Base-by-base conservation (phyloP, 345 rosid species). In the Corchorus olitorius region DNA sequence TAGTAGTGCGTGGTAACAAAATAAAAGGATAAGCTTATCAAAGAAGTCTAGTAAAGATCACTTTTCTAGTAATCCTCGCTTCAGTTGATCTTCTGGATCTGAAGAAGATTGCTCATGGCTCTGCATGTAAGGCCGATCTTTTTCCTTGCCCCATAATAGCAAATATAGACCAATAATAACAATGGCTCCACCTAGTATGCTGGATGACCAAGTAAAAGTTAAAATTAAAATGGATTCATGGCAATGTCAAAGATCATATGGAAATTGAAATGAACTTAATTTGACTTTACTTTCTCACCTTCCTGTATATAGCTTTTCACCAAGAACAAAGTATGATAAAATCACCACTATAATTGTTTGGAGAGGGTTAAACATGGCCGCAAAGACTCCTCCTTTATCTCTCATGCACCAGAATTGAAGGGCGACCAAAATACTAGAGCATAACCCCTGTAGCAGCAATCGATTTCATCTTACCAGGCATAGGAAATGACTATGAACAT, bases 291-390 rank as follows among this genome's bases (percentile, higher is more conserved):
- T n/a, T 4, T 43, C 13, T 45, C 85, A 87, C 93, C 93, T 89
- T 78, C 91, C 93, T 27, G 79, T 22, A 60, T 80, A 85, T 12
- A 90, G 90, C 69, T 84, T 85, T 83, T 90, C 91, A 4, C 90
- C 90, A 10, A 90, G 52, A 53, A 85, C 75, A 58, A 86, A 86
- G 81, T 88, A 90, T 11, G 93, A 87, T 5, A 88, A 56, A 7
- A 79, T 3, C 2, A 87, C 85, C 4, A 84, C 89, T 9, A 85
- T 43, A 52, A 90, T 78, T 2, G 93, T 85, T 2, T 85, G 53
- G 70, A 90, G 76, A 6, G 93, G 91, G 80, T 79, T 87, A 79
- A 90, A 88, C 86, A 88, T 81, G 82, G 93, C 85, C n/a, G 83
- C 90, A 62, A 86, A 90, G 34, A 88, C 91, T 14, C 89, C 90